Evolutionary conservation across 164 flowering plant species (phyloP).

Genomic region (Umbellularia californica): DNA sequence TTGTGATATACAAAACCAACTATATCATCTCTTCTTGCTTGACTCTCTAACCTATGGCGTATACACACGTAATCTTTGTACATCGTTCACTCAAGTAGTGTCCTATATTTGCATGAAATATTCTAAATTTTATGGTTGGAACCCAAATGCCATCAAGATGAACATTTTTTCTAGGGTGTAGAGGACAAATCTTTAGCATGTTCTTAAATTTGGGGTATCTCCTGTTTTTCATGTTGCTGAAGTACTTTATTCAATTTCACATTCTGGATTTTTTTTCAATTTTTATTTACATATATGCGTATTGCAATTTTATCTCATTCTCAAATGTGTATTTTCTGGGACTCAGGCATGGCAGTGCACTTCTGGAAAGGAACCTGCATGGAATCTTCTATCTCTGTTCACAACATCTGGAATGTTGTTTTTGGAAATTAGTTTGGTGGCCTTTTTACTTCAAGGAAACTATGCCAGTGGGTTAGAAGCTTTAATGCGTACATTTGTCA

Average conservation of each 20-base stretch:
- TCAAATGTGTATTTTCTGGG: constrained; percentile 1
- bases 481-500: constrained; percentile 58
- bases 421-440: constrained; percentile 56
- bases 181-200: no score
- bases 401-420: constrained; percentile 55
- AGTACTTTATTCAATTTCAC: not conserved
- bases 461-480: constrained; percentile 66
- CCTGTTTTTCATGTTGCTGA: not conserved
- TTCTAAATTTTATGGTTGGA: no score
- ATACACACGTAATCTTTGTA: no score
- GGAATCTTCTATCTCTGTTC: constrained; percentile 55
- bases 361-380: constrained; percentile 41
- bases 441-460: constrained; percentile 63
- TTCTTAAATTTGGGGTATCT: no score
- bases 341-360: constrained; percentile 58
- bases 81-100: no score
- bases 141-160: no score
- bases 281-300: not conserved
- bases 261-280: not conserved
- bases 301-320: not conserved
- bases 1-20: no score
- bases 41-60: no score
- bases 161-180: no score
- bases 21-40: no score
- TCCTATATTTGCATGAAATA: no score